phyloP scores from a whole-genome alignment of 176 grass and related monocot genomes.

The Triticum turgidum region DNA sequence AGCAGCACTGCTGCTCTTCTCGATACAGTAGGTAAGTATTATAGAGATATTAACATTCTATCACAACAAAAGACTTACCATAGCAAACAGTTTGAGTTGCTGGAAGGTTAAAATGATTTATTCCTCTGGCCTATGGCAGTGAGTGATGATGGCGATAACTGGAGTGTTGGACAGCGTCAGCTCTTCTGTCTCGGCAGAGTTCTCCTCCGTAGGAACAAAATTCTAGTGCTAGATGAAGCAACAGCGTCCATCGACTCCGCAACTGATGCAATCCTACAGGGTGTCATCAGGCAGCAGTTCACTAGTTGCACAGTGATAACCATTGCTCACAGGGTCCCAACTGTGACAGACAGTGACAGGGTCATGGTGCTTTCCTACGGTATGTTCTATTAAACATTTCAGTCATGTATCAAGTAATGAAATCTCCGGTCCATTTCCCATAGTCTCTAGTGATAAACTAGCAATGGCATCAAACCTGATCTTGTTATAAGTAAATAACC shows the following conservation, averaged over 20 bases:
- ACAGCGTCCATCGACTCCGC: conserved; percentile 91
- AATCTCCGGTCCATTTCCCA: background rate
- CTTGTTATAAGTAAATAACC: background rate
- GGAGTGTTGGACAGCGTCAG: conserved; percentile 88
- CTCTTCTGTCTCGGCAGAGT: conserved; percentile 92
- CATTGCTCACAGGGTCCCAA: conserved; percentile 91
- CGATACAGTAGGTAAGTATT: conserved; percentile 66
- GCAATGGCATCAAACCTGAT: background rate
- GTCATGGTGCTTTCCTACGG: conserved; percentile 94
- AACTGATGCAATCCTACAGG: conserved; percentile 81
- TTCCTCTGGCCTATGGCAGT: conserved; percentile 39
- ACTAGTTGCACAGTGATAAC: conserved; percentile 79
- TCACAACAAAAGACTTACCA: background rate
- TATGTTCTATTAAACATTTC: conserved; percentile 41
- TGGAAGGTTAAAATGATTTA: background rate
- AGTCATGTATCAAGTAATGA: conserved; percentile 9
- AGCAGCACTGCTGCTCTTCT: conserved; percentile 66
- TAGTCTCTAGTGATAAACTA: background rate
- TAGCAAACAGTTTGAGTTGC: background rate
- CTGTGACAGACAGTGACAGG: conserved; percentile 89
- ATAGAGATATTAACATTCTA: background rate
- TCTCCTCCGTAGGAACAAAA: conserved; percentile 78
- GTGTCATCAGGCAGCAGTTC: conserved; percentile 82
- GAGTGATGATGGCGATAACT: conserved; percentile 87
- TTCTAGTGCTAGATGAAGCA: conserved; percentile 87